Base-by-base conservation (phyloP, 108 stramenopile genomes). In the Stephanodiscus triporus region DNA sequence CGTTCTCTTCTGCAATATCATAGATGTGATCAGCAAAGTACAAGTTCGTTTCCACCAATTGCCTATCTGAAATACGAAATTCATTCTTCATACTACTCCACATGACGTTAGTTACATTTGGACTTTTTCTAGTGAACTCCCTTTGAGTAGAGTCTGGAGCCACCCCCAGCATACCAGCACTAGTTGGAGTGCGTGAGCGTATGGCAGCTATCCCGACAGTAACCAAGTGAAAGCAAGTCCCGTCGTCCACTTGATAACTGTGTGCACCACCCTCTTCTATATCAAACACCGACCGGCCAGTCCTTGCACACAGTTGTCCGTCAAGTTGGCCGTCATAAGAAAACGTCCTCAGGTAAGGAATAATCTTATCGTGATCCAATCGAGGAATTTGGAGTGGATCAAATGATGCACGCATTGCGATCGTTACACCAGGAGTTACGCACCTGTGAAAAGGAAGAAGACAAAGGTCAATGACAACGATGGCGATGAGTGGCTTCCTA, bases 111-210 rank as follows among this genome's bases (percentile, higher is more conserved):
- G 80, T 84, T 45, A 76, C 62, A 19, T 73, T 79, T 45, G 43
- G 42, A n/a, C 45, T 45, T 24, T 36, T 63, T 75, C 38, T 26
- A 55, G 66, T 40, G n/a, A 55, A 55, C 14, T 53, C 23, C 10
- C 72, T 43, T 37, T 80, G 74, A 20, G 36, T 80, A 10, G 56
- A 42, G 56, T 63, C 53, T 7, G 75, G 74, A n/a, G 74, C 24
- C 16, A 93, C 72, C 36, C 87, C 70, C n/a, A 73, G 70, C 93
- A 94, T 94, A 8, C 93, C 93, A 11, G 93, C 89, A 64, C 88
- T 89, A 22, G 93, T 94, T 23, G 86, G 77, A 22, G 93, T 89
- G 49, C 93, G 88, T 19, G 90, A 85, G 55, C 90, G 89, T 11
- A 94, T 19, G 9, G 89, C 86, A 9, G 84, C 63, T 14, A 73